Evolutionary conservation across 176 grass and related monocot genomes (phyloP).

Genomic region (Carex cristatella): DNA sequence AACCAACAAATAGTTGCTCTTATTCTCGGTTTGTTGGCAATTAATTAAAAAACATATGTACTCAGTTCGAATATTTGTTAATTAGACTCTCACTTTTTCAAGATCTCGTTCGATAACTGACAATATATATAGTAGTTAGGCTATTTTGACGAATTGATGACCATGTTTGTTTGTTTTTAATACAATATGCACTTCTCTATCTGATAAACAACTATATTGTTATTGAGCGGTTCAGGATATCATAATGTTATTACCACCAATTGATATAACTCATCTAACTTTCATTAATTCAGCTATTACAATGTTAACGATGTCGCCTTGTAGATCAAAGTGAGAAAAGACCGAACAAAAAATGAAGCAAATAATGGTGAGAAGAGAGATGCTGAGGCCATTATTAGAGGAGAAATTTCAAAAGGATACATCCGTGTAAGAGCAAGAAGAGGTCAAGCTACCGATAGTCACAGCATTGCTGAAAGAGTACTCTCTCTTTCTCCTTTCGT

Average conservation of each 20-base stretch:
- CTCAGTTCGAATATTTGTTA: too few species aligned
- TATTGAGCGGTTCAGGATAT: too few species aligned
- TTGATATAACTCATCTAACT: not conserved
- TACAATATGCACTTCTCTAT: too few species aligned
- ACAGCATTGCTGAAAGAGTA: constrained; percentile 24
- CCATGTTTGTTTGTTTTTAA: too few species aligned
- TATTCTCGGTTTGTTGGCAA: too few species aligned
- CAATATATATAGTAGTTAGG: too few species aligned
- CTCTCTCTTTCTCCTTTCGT: not conserved
- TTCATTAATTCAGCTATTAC: not conserved
- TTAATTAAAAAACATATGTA: too few species aligned
- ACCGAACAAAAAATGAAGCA: not conserved
- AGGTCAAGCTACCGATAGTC: constrained; percentile 23
- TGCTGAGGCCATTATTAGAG: not conserved
- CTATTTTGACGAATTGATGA: too few species aligned
- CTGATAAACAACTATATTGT: too few species aligned
- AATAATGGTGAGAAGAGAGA: not conserved
- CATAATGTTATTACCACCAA: too few species aligned
- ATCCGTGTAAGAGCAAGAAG: constrained; percentile 21
- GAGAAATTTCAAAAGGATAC: not conserved
- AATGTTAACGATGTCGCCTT: not conserved
- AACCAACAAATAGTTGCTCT: not conserved
- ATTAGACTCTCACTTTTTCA: too few species aligned
- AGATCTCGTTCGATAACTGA: too few species aligned
- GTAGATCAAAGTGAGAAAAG: constrained; percentile 6